These are phyloP conservation scores for Sclerotinia sclerotiorum DNA, from an alignment of 2,329 filamentous ascomycete species.

Conservation along the genomic window DNA sequence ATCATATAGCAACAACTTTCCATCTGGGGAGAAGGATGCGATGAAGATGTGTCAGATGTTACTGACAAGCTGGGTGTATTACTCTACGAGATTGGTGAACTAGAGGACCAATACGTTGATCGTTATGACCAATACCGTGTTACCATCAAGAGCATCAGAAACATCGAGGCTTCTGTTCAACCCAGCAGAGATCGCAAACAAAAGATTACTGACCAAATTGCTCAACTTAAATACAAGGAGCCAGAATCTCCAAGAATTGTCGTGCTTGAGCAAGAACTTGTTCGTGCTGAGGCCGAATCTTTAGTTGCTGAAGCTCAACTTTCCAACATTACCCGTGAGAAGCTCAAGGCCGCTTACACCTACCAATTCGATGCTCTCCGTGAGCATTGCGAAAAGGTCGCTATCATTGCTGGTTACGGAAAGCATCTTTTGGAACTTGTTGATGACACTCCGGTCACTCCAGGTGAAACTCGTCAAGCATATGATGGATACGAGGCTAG, in stretches of 20 bases:
- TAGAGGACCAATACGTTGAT: slow-evolving; percentile 96
- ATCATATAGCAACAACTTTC: slow-evolving; percentile 86
- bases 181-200: slow-evolving; percentile 98
- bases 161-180: slow-evolving; percentile 98
- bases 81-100: slow-evolving; percentile 89
- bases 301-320: slow-evolving; percentile 96
- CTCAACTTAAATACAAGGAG: slow-evolving; percentile 99
- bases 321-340: slow-evolving; percentile 98
- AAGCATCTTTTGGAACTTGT: slow-evolving; percentile 98
- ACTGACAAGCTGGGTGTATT: slow-evolving; percentile 98
- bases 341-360: slow-evolving; percentile 96
- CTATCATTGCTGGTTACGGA: slow-evolving; percentile 95
- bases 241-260: slow-evolving; percentile 97
- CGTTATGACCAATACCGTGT: slow-evolving; percentile 99
- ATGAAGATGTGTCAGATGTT: slow-evolving; percentile 97
- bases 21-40: slow-evolving; percentile 91
- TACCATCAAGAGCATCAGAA: slow-evolving; percentile 98
- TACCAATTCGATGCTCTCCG: slow-evolving; percentile 98
- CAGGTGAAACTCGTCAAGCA: slow-evolving; percentile 90
- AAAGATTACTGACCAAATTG: slow-evolving; percentile 98
- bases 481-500: slow-evolving; percentile 98
- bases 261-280: slow-evolving; percentile 96
- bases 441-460: slow-evolving; percentile 94
- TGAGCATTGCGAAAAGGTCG: slow-evolving; percentile 97
- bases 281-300: slow-evolving; percentile 97